Percentiles rank a stretch among this genome's conserved stretches.
Evolutionary conservation across 306 rosid genomes (phyloP).

Genomic region (Prinsepia uniflora): DNA sequence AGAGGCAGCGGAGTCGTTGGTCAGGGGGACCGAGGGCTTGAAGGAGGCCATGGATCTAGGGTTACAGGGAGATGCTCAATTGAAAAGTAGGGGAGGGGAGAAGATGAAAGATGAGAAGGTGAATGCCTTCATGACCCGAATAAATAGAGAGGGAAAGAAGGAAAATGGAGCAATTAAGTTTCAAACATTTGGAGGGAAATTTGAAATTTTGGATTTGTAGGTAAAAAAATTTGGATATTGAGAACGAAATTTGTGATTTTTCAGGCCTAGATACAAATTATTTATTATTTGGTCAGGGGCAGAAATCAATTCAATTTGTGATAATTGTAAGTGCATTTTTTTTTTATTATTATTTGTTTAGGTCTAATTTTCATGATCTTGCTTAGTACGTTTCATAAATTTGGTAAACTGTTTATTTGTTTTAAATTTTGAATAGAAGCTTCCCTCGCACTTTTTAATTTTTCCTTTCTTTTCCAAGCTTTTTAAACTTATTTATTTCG

Average conservation of each 20-base stretch:
- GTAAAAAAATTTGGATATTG: neutral
- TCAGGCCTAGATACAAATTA: too few species aligned
- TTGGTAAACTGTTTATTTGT: neutral
- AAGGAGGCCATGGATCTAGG: constrained; percentile 44
- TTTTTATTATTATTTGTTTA: too few species aligned
- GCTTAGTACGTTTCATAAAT: neutral
- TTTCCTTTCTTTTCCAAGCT: neutral
- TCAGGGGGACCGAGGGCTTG: constrained; percentile 24
- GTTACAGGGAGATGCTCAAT: neutral
- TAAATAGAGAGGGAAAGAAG: constrained; percentile 21
- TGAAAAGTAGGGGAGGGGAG: neutral
- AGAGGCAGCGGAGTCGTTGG: constrained; percentile 10
- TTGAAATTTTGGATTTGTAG: neutral
- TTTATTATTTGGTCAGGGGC: too few species aligned
- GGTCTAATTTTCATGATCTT: too few species aligned
- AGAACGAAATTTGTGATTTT: neutral
- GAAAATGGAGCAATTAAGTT: constrained; percentile 11
- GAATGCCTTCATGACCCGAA: neutral
- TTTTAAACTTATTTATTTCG: too few species aligned
- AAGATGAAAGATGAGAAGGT: constrained; percentile 5
- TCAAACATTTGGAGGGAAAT: constrained; percentile 44
- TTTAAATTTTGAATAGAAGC: neutral
- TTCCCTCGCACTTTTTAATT: neutral
- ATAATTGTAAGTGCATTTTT: too few species aligned
- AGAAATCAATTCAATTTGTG: neutral